Evolutionary conservation across 1,284 basidiomycete species (phyloP).

Genomic region (Clitocybe nebularis): DNA sequence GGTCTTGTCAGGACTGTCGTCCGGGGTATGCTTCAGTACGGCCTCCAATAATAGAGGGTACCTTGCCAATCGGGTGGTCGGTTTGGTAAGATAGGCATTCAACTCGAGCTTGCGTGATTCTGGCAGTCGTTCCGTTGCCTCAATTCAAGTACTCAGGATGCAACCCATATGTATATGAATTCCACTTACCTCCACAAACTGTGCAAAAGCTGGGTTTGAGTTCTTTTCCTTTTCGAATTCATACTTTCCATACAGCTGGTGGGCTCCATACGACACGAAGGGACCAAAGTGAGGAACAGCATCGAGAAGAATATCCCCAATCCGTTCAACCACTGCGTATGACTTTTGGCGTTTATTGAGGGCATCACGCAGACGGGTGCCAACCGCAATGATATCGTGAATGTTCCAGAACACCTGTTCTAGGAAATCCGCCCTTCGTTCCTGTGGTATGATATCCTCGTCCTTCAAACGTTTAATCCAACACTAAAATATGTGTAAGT

Average conservation of each 20-base stretch:
- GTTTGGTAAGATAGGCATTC: constrained; percentile 98
- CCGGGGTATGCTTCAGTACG: constrained; percentile 89
- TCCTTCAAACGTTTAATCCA: constrained; percentile 90
- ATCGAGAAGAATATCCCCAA: constrained; percentile 92
- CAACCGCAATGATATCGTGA: constrained; percentile 90
- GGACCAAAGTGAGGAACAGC: constrained; percentile 86
- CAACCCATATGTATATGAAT: constrained; percentile 7
- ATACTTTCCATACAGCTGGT: constrained; percentile 97
- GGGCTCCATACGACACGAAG: constrained; percentile 94
- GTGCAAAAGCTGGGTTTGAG: constrained; percentile 89
- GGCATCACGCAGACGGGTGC: constrained; percentile 86
- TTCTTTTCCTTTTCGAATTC: constrained; percentile 99
- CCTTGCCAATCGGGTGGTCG: constrained; percentile 93
- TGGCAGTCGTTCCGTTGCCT: constrained; percentile 89
- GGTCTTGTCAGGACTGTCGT: constrained; percentile 86
- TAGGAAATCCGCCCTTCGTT: constrained; percentile 83
- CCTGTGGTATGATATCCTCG: constrained; percentile 74
- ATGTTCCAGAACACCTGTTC: constrained; percentile 99
- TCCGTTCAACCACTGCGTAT: constrained; percentile 86
- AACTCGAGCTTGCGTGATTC: constrained; percentile 96
- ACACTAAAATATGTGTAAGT: constrained; percentile 41
- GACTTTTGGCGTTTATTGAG: constrained; percentile 94
- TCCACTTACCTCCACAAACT: constrained; percentile 85
- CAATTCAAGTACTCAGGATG: not conserved
- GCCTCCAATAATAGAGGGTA: constrained; percentile 94